Evolutionary conservation across 2,329 filamentous ascomycete genomes (phyloP), one percentile per base, ranked within the genome.

Genomic region (Apiospora saccharicola): DNA sequence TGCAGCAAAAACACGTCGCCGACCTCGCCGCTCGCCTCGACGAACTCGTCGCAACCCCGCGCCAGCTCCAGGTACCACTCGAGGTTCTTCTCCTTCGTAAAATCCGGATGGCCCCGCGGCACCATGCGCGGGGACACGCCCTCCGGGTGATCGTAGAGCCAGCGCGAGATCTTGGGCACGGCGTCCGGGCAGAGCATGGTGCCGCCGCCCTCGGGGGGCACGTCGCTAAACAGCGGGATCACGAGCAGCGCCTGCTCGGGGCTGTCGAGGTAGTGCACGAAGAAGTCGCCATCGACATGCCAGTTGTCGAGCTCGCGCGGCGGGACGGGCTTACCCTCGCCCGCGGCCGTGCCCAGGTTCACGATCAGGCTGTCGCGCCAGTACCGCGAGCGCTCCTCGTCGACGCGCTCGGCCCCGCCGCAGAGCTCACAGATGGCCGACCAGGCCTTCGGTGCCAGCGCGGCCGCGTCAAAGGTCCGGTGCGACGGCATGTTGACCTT

Each of bases 281-380:
- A 93, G 80, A 92, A 93, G 75, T 93, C 91, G 12, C 91, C 91
- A 80, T 93, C 91, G 24, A 92, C 90, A 80, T 93, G 91, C 91
- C 91, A 93, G 30, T 84, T 84, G 10, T 83, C 77, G 30, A 92
- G 82, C 0, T 89, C 85, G 69, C 86, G 83, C 0, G 90, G 90
- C 47, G 84, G 80, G 3, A 86, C 80, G 12, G 85, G 83, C 69
- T 83, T 84, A 6, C 87, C 86, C 73, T 89, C 87, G 68, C 83
- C 83, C 69, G 87, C 85, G 0, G 85, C 78, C 1, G 85, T 89
- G 16, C 92, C 92, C 10, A 93, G 85, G 80, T 93, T 93, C 53
- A 93, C 90, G 76, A 93, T 93, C 71, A 93, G 86, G 4, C 87
- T 86, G 81, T 93, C 91, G 75, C 86, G 86, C 91, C 91, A 93